Evolutionary conservation across 495 filamentous ascomycete genomes (phyloP), one percentile per base, ranked within the genome.

Genomic region (Parathielavia appendiculata): DNA sequence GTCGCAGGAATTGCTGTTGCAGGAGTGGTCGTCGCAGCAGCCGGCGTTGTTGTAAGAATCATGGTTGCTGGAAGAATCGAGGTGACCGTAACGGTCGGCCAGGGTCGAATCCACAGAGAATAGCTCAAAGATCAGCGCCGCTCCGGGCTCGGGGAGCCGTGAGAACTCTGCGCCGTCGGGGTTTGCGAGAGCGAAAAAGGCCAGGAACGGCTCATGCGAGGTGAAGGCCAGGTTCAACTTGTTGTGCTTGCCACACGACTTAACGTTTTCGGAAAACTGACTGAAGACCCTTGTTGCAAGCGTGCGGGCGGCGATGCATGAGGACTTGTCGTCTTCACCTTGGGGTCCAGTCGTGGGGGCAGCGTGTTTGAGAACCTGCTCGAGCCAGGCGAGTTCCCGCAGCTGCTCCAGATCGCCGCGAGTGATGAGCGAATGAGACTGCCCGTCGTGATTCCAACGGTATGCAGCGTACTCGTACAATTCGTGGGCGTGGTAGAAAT

Each of bases 391-490:
- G 1, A 73, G 57, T 16, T 19, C 51, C 3, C 62, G 59, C 16
- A 78, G 59, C n/a, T 59, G 41, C 0, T 17, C 51, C 0, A 78
- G 41, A 2, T 69, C 63, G 22, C 51, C 61, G 0, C 10, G 39
- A 14, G 55, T 60, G 3, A 77, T 64, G 20, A 46, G 22, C 0
- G 51, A 23, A 7, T 40, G 59, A 8, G 65, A 66, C 2, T 59
- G 54, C n/a, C 58, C 58, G 61, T 72, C 61, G 56, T 78, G 74
- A 46, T 55, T 63, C 57, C 70, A 72, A 38, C 65, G 67, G 51
- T 73, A 78, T 6, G 38, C 41, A n/a, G 73, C 75, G 54, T 72
- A 75, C 47, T 76, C 73, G 62, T 76, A 78, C 16, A 77, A 41
- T n/a, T 69, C 58, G 50, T 73, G 76, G 2, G 75, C 75, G 34